Base-by-base conservation (phyloP, 768 basidiomycete species). In the Tylopilus cervinicoccineus region DNA sequence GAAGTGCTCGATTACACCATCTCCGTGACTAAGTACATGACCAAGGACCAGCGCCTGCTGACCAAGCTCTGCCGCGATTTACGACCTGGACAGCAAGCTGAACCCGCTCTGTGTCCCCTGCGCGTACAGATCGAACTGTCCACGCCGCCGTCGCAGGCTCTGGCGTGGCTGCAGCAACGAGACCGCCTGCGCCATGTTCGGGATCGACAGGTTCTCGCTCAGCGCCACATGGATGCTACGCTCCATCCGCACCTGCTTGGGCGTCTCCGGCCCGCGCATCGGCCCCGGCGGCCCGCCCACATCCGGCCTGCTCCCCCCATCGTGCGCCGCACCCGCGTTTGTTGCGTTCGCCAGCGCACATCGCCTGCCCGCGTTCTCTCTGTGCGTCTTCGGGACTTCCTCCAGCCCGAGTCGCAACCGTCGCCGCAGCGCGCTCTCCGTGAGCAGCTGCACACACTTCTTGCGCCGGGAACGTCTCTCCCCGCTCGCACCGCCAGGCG, bases 341-440 rank as follows among this genome's bases (percentile, higher is more conserved):
- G 52, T 57, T 39, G 55, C 49, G 11, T 60, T 50, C 31, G 20
- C 43, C 29, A 61, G 34, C 16, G 49, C 54, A 39, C 37, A 48
- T 39, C 47, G 50, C 58, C 49, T 57, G 19, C 38, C 38, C 37
- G 10, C 8, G 14, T 28, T 48, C 19, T 43, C 47, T 12, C 33
- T 45, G 2, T 45, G 38, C 1, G 37, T 22, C 49, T 51, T 53
- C 9, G 7, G 19, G 9, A 19, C 52, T 38, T 48, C 1, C 10
- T 46, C 48, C 38, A 31, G 36, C 19, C 6, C 32, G 28, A 51
- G 16, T 6, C 44, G 46, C 32, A 45, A n/a, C 40, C 41, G 58
- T 31, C 62, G 62, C 6, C 63, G 54, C 22, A 51, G 5, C 1
- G 55, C 43, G 22, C 63, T 55, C 2, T 63, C 58, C 9, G 53